These are phyloP conservation scores for Gossypioides kirkii DNA, from an alignment of 345 rosid species.

Conservation along the genomic window DNA sequence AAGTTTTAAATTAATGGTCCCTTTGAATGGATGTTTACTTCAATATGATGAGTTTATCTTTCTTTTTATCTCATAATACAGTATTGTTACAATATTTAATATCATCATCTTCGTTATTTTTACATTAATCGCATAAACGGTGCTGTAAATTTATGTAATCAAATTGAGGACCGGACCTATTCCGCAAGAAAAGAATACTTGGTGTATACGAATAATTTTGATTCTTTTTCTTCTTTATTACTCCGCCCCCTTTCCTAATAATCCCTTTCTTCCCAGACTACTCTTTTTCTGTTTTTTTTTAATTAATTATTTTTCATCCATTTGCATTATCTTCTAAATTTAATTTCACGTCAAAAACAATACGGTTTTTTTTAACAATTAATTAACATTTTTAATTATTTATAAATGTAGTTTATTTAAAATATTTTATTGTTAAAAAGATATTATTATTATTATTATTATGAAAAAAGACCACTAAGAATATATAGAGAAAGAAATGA, in stretches of 20 bases:
- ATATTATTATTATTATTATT: too few relatives aligned
- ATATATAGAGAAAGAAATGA: constrained; percentile 13
- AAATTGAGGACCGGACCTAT: too few relatives aligned
- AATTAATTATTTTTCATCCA: neutral
- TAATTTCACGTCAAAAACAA: too few relatives aligned
- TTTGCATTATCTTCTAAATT: neutral
- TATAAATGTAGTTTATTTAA: neutral
- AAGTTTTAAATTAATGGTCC: too few relatives aligned
- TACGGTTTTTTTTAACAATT: neutral
- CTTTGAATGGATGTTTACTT: too few relatives aligned
- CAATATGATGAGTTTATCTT: too few relatives aligned
- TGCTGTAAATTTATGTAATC: too few relatives aligned
- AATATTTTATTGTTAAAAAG: too few relatives aligned
- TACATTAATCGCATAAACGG: too few relatives aligned
- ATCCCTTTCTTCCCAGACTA: neutral
- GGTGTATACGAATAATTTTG: neutral
- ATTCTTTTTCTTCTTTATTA: neutral
- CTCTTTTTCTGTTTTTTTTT: neutral
- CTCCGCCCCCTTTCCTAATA: neutral
- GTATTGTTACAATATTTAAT: too few relatives aligned
- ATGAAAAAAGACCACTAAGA: neutral
- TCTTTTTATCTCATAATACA: too few relatives aligned
- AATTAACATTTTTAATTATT: neutral
- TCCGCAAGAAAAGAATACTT: neutral
- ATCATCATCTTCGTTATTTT: too few relatives aligned